These are phyloP conservation scores for Epichloe glyceriae DNA, from an alignment of 2,329 filamentous ascomycete species.

Conservation along the genomic window DNA sequence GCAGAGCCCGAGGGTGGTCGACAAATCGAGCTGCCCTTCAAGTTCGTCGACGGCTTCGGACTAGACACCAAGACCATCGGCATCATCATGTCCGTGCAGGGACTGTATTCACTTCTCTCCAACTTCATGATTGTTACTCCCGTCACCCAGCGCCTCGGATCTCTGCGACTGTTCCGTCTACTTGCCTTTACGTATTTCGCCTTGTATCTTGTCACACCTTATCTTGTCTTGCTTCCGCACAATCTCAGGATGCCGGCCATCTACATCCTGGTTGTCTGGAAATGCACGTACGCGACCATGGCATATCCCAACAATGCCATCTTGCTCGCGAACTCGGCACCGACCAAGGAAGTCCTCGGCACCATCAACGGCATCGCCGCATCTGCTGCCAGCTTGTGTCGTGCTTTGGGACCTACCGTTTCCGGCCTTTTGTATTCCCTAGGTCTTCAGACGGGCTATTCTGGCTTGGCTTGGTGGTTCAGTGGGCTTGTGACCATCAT, in stretches of 20 bases:
- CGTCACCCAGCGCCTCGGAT: constrained; percentile 61
- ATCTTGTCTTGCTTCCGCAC: constrained; percentile 72
- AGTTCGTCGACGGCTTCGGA: constrained; percentile 77
- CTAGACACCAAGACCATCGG: constrained; percentile 76
- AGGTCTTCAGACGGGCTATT: constrained; percentile 69
- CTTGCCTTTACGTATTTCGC: constrained; percentile 74
- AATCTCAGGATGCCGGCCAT: constrained; percentile 59
- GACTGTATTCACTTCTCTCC: constrained; percentile 76
- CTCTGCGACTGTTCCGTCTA: constrained; percentile 68
- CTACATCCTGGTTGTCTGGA: constrained; percentile 70
- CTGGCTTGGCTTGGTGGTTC: constrained; percentile 88
- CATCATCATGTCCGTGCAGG: constrained; percentile 77
- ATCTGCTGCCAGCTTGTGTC: constrained; percentile 77
- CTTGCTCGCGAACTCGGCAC: constrained; percentile 76
- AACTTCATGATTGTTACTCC: constrained; percentile 76
- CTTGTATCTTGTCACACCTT: constrained; percentile 78
- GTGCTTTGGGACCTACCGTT: constrained; percentile 78
- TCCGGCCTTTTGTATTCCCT: constrained; percentile 75
- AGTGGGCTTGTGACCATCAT: constrained; percentile 62
- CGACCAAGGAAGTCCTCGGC: constrained; percentile 71
- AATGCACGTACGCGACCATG: constrained; percentile 84
- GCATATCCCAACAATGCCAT: constrained; percentile 86
- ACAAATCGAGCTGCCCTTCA: constrained; percentile 59
- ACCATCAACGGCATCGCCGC: constrained; percentile 88
- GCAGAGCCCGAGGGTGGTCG: constrained; percentile 31